Evolutionary conservation across 2,329 filamentous ascomycete genomes (phyloP), one percentile per base, ranked within the genome.

Genomic region (Nigrospora sphaerica): DNA sequence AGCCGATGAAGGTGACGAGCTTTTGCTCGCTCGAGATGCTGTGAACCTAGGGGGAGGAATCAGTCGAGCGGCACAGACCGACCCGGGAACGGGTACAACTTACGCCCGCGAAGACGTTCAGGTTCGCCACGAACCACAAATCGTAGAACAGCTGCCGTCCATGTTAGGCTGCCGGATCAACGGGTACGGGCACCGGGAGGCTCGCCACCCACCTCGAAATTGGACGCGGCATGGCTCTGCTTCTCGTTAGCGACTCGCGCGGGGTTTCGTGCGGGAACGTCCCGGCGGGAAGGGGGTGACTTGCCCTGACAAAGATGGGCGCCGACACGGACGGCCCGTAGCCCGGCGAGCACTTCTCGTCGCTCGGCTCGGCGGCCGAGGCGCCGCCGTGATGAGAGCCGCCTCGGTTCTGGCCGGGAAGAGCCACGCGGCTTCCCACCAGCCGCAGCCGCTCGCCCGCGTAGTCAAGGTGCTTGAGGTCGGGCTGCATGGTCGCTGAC

Each of bases 71-170:
- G 3, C 3, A 12, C 18, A 13, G 12, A 32, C 28, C 41, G 13
- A 12, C 7, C 13, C 14, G 39, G 35, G 17, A 33, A 32, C 18
- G 14, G 17, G 17, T 12, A 2, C 12, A 47, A 57, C 61, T 54
- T 52, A 65, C 68, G 11, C 66, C 68, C 3, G 76, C 77, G 54
- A 85, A 85, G 12, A 81, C 80, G 5, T 77, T 79, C 45, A 85
- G 67, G 54, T 85, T 85, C 46, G 80, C 81, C 7, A 83, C 77
- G 48, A 82, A 79, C 60, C 80, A 81, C 9, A 81, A 61, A 55
- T 81, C 78, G 57, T 77, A 81, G 61, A 81, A 81, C 6, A 81
- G 62, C 58, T 81, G 72, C 38, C 72, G 10, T 28, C 23, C 32
- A 32, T 16, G 28, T 45, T 32, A 18, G 23, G 12, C 14, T 32